These are phyloP conservation scores for carrot (Daucus carota) DNA, from an alignment of 129 eudicot species.

Conservation along the genomic window DH1_v3.0 NC_030387.2:33161501-33162000, in stretches of 20 bases:
- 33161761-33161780: neutral
- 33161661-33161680: too few relatives aligned
- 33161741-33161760: neutral
- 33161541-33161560: constrained; percentile 5
- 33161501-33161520: neutral
- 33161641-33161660: neutral
- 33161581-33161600: neutral
- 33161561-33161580: neutral
- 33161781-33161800: neutral
- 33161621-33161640: neutral
- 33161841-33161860: neutral
- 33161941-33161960: neutral
- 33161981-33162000: neutral
- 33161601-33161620: neutral
- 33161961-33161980: neutral
- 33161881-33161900: neutral
- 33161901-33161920: neutral
- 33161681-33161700: neutral
- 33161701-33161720: neutral
- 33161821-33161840: neutral
- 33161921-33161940: neutral
- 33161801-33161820: neutral
- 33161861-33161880: neutral
- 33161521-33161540: neutral
- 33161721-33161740: neutral